phyloP scores from a whole-genome alignment of 192 early-diverging fungal species.

The Umbelopsis sp. region DNA sequence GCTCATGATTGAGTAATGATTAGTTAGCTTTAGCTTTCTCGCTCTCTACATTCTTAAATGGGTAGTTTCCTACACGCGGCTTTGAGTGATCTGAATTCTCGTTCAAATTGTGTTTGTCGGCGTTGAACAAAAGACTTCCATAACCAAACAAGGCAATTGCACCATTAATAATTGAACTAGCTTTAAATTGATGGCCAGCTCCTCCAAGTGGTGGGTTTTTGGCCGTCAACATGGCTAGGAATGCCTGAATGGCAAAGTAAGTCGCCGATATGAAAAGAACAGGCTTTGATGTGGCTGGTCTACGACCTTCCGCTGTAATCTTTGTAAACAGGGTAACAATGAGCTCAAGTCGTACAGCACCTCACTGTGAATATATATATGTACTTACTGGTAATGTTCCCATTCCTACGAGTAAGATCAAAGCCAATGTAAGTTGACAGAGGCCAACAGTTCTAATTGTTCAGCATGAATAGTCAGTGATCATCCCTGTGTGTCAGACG shows the following conservation, averaged over 20 bases:
- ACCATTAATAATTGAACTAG: neutral
- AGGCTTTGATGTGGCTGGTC: constrained; percentile 18
- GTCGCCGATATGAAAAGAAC: neutral
- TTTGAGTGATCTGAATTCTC: neutral
- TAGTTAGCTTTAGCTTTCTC: constrained; percentile 1
- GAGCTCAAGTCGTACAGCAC: neutral
- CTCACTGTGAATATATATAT: neutral
- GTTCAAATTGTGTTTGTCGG: constrained; percentile 3
- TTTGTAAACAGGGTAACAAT: neutral
- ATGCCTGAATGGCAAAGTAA: constrained; percentile 20
- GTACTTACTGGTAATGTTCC: constrained; percentile 15
- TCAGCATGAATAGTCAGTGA: neutral
- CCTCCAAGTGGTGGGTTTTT: constrained; percentile 19
- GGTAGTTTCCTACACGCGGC: neutral
- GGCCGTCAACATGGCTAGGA: neutral
- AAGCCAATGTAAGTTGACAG: constrained; percentile 2
- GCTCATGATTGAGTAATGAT: neutral
- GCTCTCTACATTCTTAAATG: constrained; percentile 20
- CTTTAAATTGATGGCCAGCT: constrained; percentile 16
- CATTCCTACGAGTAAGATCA: neutral
- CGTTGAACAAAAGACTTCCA: constrained; percentile 15
- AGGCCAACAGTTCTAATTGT: constrained; percentile 3
- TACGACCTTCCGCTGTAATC: constrained; percentile 10
- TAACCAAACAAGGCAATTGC: constrained; percentile 14
- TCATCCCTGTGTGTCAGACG: neutral